Percentiles rank a stretch among this genome's conserved stretches.
Conservation (phyloP, 345 rosid genomes). For the Rhizophora mangle region DNA sequence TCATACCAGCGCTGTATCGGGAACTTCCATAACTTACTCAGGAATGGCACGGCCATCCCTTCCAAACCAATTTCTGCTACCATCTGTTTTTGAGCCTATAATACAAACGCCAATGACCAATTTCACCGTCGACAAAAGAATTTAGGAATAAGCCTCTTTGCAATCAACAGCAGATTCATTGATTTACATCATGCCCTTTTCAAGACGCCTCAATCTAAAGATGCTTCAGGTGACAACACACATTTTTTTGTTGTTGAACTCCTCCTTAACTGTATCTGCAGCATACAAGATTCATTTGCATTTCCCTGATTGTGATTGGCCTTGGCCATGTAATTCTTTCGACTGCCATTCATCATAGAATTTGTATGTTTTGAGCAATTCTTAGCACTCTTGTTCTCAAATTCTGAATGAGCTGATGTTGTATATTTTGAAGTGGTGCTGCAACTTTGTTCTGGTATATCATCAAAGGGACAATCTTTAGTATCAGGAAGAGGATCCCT, state of each 20-base stretch:
- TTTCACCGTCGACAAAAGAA: background rate
- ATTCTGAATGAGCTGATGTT: background rate
- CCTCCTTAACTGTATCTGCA: background rate
- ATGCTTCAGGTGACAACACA: slow-evolving; percentile 50
- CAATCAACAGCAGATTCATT: no score
- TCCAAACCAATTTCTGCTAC: background rate
- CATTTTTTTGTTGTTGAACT: background rate
- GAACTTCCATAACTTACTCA: background rate
- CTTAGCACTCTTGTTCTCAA: background rate
- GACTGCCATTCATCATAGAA: background rate
- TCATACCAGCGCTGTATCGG: background rate
- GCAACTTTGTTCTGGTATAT: slow-evolving; percentile 17
- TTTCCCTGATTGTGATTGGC: slow-evolving; percentile 6
- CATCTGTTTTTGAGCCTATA: background rate
- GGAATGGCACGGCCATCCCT: background rate
- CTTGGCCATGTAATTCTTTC: slow-evolving; percentile 8
- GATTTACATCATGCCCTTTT: background rate
- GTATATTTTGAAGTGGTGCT: slow-evolving; percentile 1
- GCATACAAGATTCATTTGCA: slow-evolving; percentile 1
- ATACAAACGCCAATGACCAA: background rate
- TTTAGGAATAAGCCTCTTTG: background rate
- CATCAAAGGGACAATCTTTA: slow-evolving; percentile 13
- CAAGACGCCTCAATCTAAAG: slow-evolving; percentile 23
- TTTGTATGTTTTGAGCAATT: background rate
- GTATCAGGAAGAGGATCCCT: slow-evolving; percentile 19